phyloP scores from a whole-genome alignment of 1,284 basidiomycete genomes.

The Microbotryomycetes sp. region DNA sequence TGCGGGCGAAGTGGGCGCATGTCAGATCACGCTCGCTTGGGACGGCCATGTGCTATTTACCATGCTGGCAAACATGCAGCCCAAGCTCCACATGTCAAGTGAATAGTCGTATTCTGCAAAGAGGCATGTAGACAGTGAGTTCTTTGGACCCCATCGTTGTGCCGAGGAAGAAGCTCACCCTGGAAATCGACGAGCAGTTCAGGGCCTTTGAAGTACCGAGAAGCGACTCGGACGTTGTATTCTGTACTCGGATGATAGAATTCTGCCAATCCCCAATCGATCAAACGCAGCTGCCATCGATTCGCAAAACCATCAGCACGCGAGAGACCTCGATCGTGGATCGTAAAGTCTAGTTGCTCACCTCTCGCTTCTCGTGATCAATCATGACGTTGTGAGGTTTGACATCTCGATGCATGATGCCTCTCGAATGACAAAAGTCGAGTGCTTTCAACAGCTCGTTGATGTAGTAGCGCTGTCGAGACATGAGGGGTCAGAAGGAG shows the following conservation, averaged over 20 bases:
- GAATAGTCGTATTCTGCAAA: conserved; percentile 38
- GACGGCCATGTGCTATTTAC: conserved; percentile 47
- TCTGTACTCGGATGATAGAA: conserved; percentile 98
- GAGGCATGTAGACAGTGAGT: not conserved
- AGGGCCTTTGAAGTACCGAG: conserved; percentile 96
- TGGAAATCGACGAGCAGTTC: conserved; percentile 97
- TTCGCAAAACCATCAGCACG: not conserved
- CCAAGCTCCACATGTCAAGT: conserved; percentile 93
- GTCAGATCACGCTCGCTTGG: conserved; percentile 2
- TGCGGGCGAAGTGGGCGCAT: conserved; percentile 40
- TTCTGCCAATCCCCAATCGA: conserved; percentile 98
- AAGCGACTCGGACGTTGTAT: conserved; percentile 96
- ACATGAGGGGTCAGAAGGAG: not conserved
- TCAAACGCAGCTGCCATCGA: conserved; percentile 66
- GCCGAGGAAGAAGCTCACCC: conserved; percentile 55
- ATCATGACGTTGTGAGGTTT: conserved; percentile 99
- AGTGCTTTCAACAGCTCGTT: conserved; percentile 93
- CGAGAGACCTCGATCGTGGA: too few relatives aligned
- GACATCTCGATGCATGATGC: conserved; percentile 98
- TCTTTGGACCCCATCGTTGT: not conserved
- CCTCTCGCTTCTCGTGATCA: conserved; percentile 93
- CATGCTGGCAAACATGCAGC: conserved; percentile 99
- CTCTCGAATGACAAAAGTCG: conserved; percentile 96
- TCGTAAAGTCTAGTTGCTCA: conserved; percentile 41
- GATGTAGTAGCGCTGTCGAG: conserved; percentile 75